Base-by-base conservation (phyloP, 2,329 filamentous ascomycete genomes). In the Coniosporium tulheliwenetii region DNA sequence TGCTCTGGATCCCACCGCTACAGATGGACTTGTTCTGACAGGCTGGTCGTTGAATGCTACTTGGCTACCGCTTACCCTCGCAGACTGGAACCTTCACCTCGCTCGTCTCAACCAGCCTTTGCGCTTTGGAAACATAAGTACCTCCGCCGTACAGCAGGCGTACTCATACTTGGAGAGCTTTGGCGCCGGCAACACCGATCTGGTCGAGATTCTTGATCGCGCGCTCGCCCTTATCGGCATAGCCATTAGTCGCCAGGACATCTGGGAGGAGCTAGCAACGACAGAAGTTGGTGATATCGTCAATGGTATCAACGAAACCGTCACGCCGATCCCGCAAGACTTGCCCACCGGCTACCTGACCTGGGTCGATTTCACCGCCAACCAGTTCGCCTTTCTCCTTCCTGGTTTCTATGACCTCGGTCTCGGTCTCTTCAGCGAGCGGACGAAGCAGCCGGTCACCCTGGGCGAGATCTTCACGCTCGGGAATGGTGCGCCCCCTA, bases 391-490 rank as follows among this genome's bases (percentile, higher is more conserved):
- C n/a, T 41, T 41, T 16, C 29, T 40, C 39, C 34, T 33, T 13
- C 39, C 39, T 8, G 30, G 30, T 8, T 34, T 10, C 31, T 40
- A 33, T 36, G 39, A 40, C 10, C 13, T 40, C 31, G 39, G 5
- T n/a, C 30, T 40, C 13, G 39, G 34, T 31, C 7, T 36, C 16
- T 36, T 15, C 12, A 9, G 30, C 12, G 33, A 36, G 29, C 10
- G 13, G 38, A 67, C 58, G 2, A 70, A 70, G n/a, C 66, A 77
- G 51, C 74, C 75, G 0, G 68, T 72, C 9, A 67, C 75, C 0
- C 49, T 68, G 0, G 77, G 73, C 16, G 76, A 80, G 53, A 51
- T 79, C 1, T 53, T 80, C 35, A 79, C 73, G 1, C 53, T 78
- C 5, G 68, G 62, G 3, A 59, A 52, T 10, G 53, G 59, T 1